phyloP scores from a whole-genome alignment of 1,284 basidiomycete genomes.

The Phellopilus nigrolimitatus region DNA sequence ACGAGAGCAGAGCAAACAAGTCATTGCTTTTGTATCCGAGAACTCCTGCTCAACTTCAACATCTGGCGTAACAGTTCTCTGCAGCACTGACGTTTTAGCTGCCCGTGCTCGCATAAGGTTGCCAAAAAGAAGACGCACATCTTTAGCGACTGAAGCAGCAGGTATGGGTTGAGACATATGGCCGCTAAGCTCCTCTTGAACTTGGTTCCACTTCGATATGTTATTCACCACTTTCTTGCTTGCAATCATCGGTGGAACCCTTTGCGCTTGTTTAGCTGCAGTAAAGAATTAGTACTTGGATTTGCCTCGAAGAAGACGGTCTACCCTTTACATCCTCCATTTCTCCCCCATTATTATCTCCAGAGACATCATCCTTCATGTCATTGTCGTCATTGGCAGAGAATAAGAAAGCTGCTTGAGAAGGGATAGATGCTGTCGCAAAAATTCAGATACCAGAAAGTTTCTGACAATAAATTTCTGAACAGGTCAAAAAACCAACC shows the following conservation, averaged over 20 bases:
- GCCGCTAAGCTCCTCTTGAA: constrained; percentile 75
- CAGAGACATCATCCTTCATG: constrained; percentile 36
- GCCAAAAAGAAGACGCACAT: neutral
- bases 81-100: neutral
- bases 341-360: constrained; percentile 22
- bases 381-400: constrained; percentile 35
- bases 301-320: constrained; percentile 25
- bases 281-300: constrained; percentile 28
- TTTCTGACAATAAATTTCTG: neutral
- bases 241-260: constrained; percentile 76
- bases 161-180: constrained; percentile 21
- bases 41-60: constrained; percentile 68
- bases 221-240: constrained; percentile 89
- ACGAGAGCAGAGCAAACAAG: constrained; percentile 85
- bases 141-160: neutral
- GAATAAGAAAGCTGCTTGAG: constrained; percentile 38
- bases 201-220: constrained; percentile 93
- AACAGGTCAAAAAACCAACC: neutral
- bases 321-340: constrained; percentile 53
- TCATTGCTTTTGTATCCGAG: constrained; percentile 63
- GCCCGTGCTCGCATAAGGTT: neutral
- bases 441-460: neutral
- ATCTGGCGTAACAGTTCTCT: constrained; percentile 23
- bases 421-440: constrained; percentile 20
- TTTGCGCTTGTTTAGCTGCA: constrained; percentile 60